A percentile compares a stretch with the other conserved stretches of the same genome.
Conservation (phyloP, 202 grass and related monocot genomes). For the Zizania palustris region DNA sequence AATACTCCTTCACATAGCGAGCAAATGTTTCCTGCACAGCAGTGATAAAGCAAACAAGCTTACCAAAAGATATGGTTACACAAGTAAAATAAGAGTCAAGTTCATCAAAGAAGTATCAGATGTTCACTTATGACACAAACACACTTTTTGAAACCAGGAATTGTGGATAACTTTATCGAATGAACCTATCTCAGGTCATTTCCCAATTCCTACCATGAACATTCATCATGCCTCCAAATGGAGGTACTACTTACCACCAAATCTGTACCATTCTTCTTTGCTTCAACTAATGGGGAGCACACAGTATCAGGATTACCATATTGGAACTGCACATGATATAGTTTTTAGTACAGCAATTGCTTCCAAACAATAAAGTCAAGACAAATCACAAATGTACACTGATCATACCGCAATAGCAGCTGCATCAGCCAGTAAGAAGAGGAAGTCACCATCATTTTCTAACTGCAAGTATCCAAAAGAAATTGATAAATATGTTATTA, state of each 20-base stretch:
- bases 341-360: conserved; percentile 36
- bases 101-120: neutral
- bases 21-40: conserved; percentile 73
- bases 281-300: conserved; percentile 80
- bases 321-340: conserved; percentile 76
- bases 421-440: conserved; percentile 89
- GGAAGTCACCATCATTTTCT: conserved; percentile 88
- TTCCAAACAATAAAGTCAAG: conserved; percentile 35
- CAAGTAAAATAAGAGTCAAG: conserved; percentile 33
- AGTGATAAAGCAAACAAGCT: conserved; percentile 26
- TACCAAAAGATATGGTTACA: conserved; percentile 23
- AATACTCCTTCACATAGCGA: conserved; percentile 85
- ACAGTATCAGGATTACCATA: conserved; percentile 93
- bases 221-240: conserved; percentile 21
- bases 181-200: neutral
- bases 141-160: neutral
- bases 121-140: neutral
- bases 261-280: conserved; percentile 75
- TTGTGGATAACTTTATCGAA: neutral
- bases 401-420: conserved; percentile 79
- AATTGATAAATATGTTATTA: neutral
- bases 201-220: conserved; percentile 18
- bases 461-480: conserved; percentile 58
- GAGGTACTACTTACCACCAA: conserved; percentile 69
- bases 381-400: conserved; percentile 27